Evolutionary conservation across 805 yeast genomes (phyloP).

Genomic region (Lipomyces orientalis): DNA sequence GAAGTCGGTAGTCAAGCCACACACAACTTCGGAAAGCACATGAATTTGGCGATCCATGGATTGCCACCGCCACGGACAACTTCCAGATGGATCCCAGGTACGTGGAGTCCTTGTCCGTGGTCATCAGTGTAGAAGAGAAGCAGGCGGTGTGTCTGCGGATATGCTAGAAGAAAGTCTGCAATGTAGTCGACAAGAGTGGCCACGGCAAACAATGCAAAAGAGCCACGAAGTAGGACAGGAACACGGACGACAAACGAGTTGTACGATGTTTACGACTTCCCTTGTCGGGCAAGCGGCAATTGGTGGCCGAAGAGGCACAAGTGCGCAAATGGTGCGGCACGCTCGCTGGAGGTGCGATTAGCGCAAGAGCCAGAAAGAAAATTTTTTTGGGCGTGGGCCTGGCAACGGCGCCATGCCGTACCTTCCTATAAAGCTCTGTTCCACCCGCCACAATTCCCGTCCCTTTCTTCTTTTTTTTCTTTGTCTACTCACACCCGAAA

Average conservation of each 20-base stretch:
- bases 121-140: background rate
- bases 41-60: background rate
- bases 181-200: background rate
- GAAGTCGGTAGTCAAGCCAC: background rate
- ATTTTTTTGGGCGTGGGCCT: conserved; percentile 14
- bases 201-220: background rate
- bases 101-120: background rate
- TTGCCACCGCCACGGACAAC: background rate
- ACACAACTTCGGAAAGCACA: background rate
- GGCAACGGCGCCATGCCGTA: background rate
- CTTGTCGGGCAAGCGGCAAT: background rate
- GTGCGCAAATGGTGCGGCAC: background rate
- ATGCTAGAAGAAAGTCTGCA: background rate
- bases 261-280: background rate
- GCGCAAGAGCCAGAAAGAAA: conserved; percentile 8
- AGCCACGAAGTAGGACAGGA: background rate
- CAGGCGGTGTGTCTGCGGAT: background rate
- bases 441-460: conserved; percentile 22
- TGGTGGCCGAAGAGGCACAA: background rate
- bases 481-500: conserved; percentile 52
- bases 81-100: background rate
- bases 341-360: background rate
- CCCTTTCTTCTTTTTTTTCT: conserved; percentile 43
- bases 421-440: conserved; percentile 20
- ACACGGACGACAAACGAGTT: background rate